Evolutionary conservation across 169 alveolate genomes (phyloP), one percentile per base, ranked within the genome.

Genomic region (Plasmodium yoelii): DNA sequence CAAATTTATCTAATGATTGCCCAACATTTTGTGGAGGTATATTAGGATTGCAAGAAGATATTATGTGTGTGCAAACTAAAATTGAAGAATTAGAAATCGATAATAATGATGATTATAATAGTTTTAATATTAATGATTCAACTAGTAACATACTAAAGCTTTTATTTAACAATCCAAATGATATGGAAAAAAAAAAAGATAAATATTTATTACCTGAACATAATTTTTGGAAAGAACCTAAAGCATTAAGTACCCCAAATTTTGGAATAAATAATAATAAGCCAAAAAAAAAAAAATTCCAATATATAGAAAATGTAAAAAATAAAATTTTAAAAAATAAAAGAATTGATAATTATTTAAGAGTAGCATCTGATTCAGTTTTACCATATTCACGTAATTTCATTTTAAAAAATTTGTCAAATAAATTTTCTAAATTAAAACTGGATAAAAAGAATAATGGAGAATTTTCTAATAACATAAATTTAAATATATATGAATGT

Each of bases 11-110:
- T 10, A 75, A 75, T 56, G 88, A 61, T 12, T 75, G 88, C 19
- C 88, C 88, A 28, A 75, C 88, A 28, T 75, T 75, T 55, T 75
- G 88, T 42, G 88, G 88, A 13, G 88, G 88, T 15, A 75, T 75
- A 51, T 67, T 75, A 5, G 88, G 88, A 24, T 51, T 75, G 42
- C 88, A 75, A 15, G 88, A 75, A 34, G 88, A 75, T 39, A 75
- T 75, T 26, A 75, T 75, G 88, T 75, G 88, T 75, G 88, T 75
- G 3, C 88, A 75, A 64, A 75, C 88, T 1, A 75, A 75, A 75
- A 75, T 75, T 26, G 88, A 75, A 56, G 88, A 75, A 19, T 19
- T 75, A 39, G 88, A 75, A 75, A 75, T 75, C 5, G 88, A 75
- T 3, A 9, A 75, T 28, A 63, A 75, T 75, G 88, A 75, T 9